Conservation (phyloP, 371 early-diverging fungal species). For the Actinomortierella wolfii region DNA sequence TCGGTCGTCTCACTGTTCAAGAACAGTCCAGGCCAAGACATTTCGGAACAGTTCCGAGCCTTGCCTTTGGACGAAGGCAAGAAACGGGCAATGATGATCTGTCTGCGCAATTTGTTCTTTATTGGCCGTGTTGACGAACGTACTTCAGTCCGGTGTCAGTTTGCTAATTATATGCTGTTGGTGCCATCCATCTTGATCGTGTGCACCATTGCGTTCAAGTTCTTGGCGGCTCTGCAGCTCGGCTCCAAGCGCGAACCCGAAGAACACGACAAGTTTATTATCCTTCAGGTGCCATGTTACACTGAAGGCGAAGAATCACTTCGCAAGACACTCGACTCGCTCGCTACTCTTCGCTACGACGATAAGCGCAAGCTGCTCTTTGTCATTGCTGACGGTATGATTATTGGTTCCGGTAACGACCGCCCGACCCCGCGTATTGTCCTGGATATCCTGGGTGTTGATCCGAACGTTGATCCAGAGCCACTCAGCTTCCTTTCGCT, state of each 20-base stretch:
- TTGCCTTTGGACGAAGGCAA: conserved; percentile 19
- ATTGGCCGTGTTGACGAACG: conserved; percentile 90
- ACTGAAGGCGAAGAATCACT: conserved; percentile 96
- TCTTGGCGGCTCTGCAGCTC: conserved; percentile 89
- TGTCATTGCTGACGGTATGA: conserved; percentile 92
- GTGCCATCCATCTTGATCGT: conserved; percentile 80
- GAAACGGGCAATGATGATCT: conserved; percentile 51
- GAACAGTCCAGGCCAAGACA: conserved; percentile 70
- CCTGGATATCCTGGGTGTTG: conserved; percentile 92
- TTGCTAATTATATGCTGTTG: conserved; percentile 89
- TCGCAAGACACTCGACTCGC: conserved; percentile 94
- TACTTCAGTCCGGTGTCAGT: conserved; percentile 78
- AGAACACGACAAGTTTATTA: conserved; percentile 85
- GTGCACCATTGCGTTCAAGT: conserved; percentile 89
- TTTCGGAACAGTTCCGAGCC: conserved; percentile 64
- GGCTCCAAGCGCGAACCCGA: conserved; percentile 78
- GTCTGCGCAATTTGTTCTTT: conserved; percentile 86
- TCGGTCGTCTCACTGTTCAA: conserved; percentile 69
- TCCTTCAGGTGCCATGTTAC: conserved; percentile 95
- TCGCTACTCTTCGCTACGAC: conserved; percentile 89
- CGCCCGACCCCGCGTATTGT: conserved; percentile 97
- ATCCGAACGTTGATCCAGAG: conserved; percentile 86
- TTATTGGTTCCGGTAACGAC: conserved; percentile 96
- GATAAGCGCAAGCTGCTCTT: conserved; percentile 96
- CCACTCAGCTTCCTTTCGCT: conserved; percentile 92